Base-by-base conservation (phyloP, 257 asterid genomes). In the Nicotiana tomentosiformis region DNA sequence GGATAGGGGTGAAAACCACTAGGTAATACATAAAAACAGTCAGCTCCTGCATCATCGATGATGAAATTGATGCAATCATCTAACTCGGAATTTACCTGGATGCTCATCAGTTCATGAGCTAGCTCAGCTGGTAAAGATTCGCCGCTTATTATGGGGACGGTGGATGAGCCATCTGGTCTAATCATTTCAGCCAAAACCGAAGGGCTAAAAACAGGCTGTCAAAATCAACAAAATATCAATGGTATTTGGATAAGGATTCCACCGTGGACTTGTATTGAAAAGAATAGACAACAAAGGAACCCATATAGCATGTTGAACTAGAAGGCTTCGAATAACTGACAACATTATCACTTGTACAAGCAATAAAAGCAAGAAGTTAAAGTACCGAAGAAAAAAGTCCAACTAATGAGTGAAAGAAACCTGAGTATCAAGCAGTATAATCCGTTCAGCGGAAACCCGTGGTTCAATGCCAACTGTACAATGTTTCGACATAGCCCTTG, bases 341-440 rank as follows among this genome's bases (percentile, higher is more conserved):
- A 0, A 4, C 58, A 53, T 14, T 53, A 53, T 53, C 58, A 53
- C 58, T 15, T 53, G 16, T 32, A 15, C 26, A 70, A 35, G 82
- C 15, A 32, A 18, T 60, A 60, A 43, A 26, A 26, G 4, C 58
- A 76, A 67, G n/a, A 46, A 55, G 16, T 9, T 55, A 17, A 53
- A 53, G 58, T 53, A 14, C 18, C 7, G 18, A 14, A 53, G 58
- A 14, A 53, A 53, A 53, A 53, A 53, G 16, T 67, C 5, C 62
- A 56, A 26, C 16, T 7, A 35, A 32, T 15, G 26, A 80, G 62
- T 37, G 66, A 57, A 32, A 46, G 58, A 53, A 83, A 94, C 98
- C 98, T 95, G 99, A 26, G 99, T 91, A 83, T 96, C 99, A 32
- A 96, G 97, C 81, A 96, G 98, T 83, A 96, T 94, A 87, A 94